Evolutionary conservation across 768 basidiomycete species (phyloP), one percentile per base, ranked within the genome.

Genomic region (Boletus tomentosulus): DNA sequence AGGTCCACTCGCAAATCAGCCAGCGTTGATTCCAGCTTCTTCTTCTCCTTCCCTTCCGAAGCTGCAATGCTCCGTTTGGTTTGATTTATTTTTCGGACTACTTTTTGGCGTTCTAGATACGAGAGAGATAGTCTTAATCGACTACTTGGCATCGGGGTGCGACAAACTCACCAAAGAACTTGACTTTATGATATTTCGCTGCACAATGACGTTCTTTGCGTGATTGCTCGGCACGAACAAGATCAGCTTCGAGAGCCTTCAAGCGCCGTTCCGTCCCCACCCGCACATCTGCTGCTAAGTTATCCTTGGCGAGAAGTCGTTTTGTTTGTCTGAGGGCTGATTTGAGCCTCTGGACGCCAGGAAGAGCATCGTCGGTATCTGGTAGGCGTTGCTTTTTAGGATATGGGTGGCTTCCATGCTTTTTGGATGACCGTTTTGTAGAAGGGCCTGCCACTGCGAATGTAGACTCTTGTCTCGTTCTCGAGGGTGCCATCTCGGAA

Each of bases 261-360:
- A 90, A 65, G 53, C 89, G 77, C 45, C 95, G 80, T 70, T 96
- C 89, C 0, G 92, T 87, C 61, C 83, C 85, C 2, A 91, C 81
- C 44, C 89, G 80, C 5, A 92, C 82, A 66, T 95, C 82, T 12
- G 95, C 89, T n/a, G 86, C 88, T 3, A 98, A 72, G 30, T 78
- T 87, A 39, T 92, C 88, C 86, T 88, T 94, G 25, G 88, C 86
- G 33, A 96, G 77, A 35, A 98, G 72, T 45, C 95, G 74, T 56
- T 82, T 81, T 1, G 92, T 87, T 71, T 96, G 93, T 50, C 95
- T 76, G 50, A 98, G 72, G 27, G 85, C 76, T 6, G 92, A 80
- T 68, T 97, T 98, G 58, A 96, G 73, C 71, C 92, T 97, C 61
- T 88, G 88, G 6, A 93, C 79, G 15, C 93, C 92, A 3, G 85